Percentiles rank a stretch among this genome's conserved stretches.
These are phyloP conservation scores for Chaetomium strumarium DNA, from an alignment of 2,329 filamentous ascomycete genomes.

Conservation along the genomic window DNA sequence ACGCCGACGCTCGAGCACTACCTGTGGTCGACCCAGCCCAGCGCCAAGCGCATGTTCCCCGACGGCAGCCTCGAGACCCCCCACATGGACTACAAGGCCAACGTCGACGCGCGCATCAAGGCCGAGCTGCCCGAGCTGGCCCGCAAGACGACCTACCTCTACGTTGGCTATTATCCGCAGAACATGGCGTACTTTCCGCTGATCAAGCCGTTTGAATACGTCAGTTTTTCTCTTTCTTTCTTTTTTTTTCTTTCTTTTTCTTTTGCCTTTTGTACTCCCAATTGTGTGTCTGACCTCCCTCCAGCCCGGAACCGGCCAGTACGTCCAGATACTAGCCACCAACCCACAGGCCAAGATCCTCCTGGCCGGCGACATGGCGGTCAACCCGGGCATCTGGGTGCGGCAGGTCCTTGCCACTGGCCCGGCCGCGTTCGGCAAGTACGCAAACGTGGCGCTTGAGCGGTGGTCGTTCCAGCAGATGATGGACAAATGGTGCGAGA, in stretches of 20 bases:
- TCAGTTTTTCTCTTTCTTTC: background rate
- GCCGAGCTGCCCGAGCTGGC: constrained; percentile 3
- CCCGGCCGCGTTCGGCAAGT: background rate
- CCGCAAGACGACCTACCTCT: constrained; percentile 2
- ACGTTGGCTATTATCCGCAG: constrained; percentile 4
- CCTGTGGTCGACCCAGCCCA: constrained; percentile 1
- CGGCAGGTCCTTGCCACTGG: constrained; percentile 1
- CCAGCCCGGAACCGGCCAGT: constrained; percentile 2
- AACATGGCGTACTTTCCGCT: constrained; percentile 7
- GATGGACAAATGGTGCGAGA: constrained; percentile 7
- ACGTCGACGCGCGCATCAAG: constrained; percentile 3
- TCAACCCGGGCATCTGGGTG: constrained; percentile 6
- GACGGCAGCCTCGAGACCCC: background rate
- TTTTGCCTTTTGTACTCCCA: background rate
- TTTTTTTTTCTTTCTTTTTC: background rate
- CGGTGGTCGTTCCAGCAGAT: constrained; percentile 4
- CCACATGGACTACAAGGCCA: constrained; percentile 5
- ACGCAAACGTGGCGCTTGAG: constrained; percentile 1
- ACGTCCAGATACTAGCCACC: constrained; percentile 1
- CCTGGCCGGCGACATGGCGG: constrained; percentile 2
- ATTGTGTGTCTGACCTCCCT: background rate
- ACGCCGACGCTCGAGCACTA: constrained; percentile 6
- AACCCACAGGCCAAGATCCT: background rate
- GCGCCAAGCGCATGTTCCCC: background rate
- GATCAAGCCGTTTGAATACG: constrained; percentile 1